Base-by-base conservation (phyloP, 495 filamentous ascomycete species). In the Schizothecium vesticola region DNA sequence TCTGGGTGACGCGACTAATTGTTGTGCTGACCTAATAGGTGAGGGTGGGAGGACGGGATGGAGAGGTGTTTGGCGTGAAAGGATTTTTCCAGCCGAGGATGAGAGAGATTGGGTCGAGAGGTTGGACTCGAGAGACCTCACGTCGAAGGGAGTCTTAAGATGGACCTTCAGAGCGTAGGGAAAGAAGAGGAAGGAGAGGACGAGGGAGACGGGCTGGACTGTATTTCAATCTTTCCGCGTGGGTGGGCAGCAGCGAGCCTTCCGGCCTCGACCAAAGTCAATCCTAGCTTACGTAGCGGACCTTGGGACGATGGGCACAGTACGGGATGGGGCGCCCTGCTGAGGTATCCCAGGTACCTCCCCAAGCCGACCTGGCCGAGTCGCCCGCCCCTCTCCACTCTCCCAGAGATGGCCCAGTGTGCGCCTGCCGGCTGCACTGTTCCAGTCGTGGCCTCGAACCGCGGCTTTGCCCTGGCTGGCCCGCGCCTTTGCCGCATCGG, bases 61-160 rank as follows among this genome's bases (percentile, higher is more conserved):
- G 70, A 63, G 67, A 67, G 61, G 59, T 66, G 59, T 65, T 67
- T 72, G 70, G 69, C 68, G 67, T 73, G 66, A 68, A 71, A 58
- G 72, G 56, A 59, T 65, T 51, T 51, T 43, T 29, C 28, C 25
- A 55, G 63, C 63, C 63, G 68, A 67, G 68, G 66, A 69, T 67
- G 71, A 26, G 65, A 58, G 64, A 62, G 60, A 66, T 31, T 65
- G 58, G 43, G 66, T 64, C 56, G 61, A 71, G 72, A 73, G 69
- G 64, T 57, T 73, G 72, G 72, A 73, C 72, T 76, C 73, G 75
- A 71, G 76, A 78, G 74, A 75, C 74, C 72, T 77, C 76, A 78
- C 76, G 76, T 74, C 75, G 76, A 78, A 78, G 76, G 76, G 76
- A 77, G 75, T 67, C 68, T 76, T 78, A 67, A 74, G 73, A 67